phyloP scores from a whole-genome alignment of 2,329 filamentous ascomycete species.

The Monilinia aucupariae region DNA sequence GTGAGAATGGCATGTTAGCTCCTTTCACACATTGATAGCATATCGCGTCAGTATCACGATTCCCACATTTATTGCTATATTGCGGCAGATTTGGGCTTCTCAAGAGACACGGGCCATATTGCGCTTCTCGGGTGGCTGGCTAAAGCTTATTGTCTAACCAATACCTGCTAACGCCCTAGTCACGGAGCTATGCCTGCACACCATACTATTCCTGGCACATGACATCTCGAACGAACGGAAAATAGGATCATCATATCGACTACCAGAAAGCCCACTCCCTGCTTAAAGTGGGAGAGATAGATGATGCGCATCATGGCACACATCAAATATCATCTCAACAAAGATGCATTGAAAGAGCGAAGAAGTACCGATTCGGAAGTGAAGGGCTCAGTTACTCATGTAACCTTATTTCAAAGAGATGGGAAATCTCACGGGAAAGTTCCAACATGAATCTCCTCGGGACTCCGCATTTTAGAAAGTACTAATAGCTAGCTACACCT shows the following conservation, averaged over 20 bases:
- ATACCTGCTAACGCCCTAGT: neutral
- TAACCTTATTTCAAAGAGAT: neutral
- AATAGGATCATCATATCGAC: neutral
- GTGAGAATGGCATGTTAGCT: neutral
- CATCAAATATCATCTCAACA: neutral
- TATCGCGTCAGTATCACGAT: constrained; percentile 2
- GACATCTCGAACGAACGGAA: neutral
- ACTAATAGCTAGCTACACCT: constrained; percentile 16
- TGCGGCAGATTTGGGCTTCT: constrained; percentile 7
- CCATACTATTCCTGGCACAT: constrained; percentile 1
- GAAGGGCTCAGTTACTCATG: neutral
- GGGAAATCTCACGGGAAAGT: neutral
- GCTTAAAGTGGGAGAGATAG: neutral
- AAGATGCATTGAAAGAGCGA: neutral
- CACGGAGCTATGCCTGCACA: constrained; percentile 25
- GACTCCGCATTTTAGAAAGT: constrained; percentile 13
- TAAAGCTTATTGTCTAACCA: constrained; percentile 8
- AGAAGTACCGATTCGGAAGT: neutral
- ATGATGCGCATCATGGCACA: constrained; percentile 5
- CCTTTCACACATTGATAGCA: neutral
- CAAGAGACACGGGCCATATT: constrained; percentile 15
- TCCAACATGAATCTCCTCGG: neutral
- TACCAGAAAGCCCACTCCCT: neutral
- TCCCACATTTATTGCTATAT: neutral
- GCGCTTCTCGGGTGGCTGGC: constrained; percentile 16